Evolutionary conservation across 129 eudicot species (phyloP), one percentile per base, ranked within the genome.

Genomic region (Scalesia atractyloides): DNA sequence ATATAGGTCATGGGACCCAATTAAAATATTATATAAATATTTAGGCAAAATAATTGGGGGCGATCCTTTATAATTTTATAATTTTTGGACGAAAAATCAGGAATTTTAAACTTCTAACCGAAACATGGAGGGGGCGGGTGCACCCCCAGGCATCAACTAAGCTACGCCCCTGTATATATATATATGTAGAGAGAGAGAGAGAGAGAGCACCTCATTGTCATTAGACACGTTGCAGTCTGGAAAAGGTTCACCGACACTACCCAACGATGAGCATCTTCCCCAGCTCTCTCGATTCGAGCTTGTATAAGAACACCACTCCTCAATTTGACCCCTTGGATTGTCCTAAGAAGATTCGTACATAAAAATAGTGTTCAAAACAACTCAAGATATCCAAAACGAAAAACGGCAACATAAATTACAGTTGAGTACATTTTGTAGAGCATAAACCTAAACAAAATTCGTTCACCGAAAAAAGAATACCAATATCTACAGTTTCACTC

Each of bases 231-330:
- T 63, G 68, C 75, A 78, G 49, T 92, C 89, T 54, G 79, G 74
- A 33, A 81, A 82, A 76, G 87, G 81, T 64, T 85, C 89, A 51
- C 84, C 93, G 68, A 77, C 87, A 53, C 96, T 91, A 33, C 95
- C 98, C 82, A 93, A 77, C n/a, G 97, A 93, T 18, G 96, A 93
- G 81, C 96, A 93, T 75, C 96, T 84, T 70, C 96, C 98, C 95
- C 95, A 93, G 76, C 98, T 93, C 84, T 85, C 95, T 72, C 97
- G 78, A 74, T 86, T 84, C 54, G 98, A 93, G 84, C 98, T 93
- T 26, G 98, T 87, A 80, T 73, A 86, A 5, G 96, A 93, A 82
- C 84, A 87, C 72, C 85, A 85, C 72, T 86, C 98, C 66, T 91
- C 97, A 58, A 65, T 82, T 51, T 79, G 82, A 68, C 74, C 82